Evolutionary conservation across 2,329 filamentous ascomycete species (phyloP).

Genomic region (Hymenotorrendiella dingleyae): DNA sequence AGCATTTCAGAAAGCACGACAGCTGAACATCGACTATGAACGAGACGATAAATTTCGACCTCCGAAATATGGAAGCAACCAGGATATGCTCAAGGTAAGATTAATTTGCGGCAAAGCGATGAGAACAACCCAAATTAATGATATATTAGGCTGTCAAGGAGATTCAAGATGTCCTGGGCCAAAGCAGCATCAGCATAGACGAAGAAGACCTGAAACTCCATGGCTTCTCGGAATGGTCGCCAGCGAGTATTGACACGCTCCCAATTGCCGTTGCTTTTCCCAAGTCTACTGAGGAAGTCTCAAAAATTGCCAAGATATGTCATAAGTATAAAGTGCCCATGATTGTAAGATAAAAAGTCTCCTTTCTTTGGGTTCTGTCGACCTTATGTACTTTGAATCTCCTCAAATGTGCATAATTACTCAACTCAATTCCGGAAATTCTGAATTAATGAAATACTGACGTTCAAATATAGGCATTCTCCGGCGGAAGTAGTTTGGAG

Average conservation of each 20-base stretch:
- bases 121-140: too few species aligned
- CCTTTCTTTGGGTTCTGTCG: too few species aligned
- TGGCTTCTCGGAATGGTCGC: conserved; percentile 60
- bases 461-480: too few species aligned
- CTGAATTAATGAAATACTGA: too few species aligned
- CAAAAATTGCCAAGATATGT: conserved; percentile 60
- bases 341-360: too few species aligned
- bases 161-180: background rate
- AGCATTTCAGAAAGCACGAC: conserved; percentile 1
- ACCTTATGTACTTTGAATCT: too few species aligned
- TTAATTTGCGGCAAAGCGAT: too few species aligned
- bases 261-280: conserved; percentile 60
- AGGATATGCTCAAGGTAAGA: conserved; percentile 1
- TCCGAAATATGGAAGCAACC: background rate
- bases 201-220: conserved; percentile 32
- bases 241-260: conserved; percentile 50
- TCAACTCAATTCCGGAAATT: too few species aligned
- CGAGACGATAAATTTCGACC: conserved; percentile 1
- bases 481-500: conserved; percentile 75
- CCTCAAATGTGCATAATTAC: too few species aligned
- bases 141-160: background rate
- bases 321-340: conserved; percentile 74
- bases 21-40: conserved; percentile 1
- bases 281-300: conserved; percentile 54
- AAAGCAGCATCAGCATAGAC: background rate